Base-by-base conservation (phyloP, 768 basidiomycete species). In the Collybia sordida region DNA sequence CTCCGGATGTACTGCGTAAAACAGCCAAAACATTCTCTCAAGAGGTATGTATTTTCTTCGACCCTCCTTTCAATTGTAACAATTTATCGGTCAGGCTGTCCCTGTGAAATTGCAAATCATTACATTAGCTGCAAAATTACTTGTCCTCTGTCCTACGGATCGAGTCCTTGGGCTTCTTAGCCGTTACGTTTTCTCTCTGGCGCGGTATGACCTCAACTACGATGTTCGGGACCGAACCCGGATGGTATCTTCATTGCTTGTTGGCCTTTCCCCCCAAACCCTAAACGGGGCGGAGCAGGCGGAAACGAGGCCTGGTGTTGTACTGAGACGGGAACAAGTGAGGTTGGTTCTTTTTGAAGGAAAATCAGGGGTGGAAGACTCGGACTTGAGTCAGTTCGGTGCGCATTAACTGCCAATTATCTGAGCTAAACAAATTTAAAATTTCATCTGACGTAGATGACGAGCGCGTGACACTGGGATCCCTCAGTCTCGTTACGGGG, bases 151-250 rank as follows among this genome's bases (percentile, higher is more conserved):
- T 44, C 81, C 85, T n/a, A 64, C 70, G 15, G 72, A 83, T 58
- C 60, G 62, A 47, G 72, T 71, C 17, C 54, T 91, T 0, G 65
- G 62, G 2, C 75, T 85, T 6, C 72, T 94, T 38, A 75, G 74
- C 50, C 77, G 75, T 41, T 90, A 98, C 62, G 80, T 93, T 17
- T 82, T 97, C 51, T 79, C 81, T 2, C 79, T 97, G 17, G 95
- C 93, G 2, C 79, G 88, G 49, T 98, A 95, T 67, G 97, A 99
- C 67, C 59, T 71, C 17, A 83, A 88, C 60, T 96, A 91, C 66
- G 93, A 97, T 59, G 87, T 98, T 27, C 80, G 97, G 25, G 97
- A 98, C 64, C 85, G 95, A 21, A 86, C 84, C 4, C 80, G 96
- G 44, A 86, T 93, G 79, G 65, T 97, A 22, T 69, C 74, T 15